Evolutionary conservation across 306 rosid genomes (phyloP).

Genomic region (Sechiopsis laciniata): DNA sequence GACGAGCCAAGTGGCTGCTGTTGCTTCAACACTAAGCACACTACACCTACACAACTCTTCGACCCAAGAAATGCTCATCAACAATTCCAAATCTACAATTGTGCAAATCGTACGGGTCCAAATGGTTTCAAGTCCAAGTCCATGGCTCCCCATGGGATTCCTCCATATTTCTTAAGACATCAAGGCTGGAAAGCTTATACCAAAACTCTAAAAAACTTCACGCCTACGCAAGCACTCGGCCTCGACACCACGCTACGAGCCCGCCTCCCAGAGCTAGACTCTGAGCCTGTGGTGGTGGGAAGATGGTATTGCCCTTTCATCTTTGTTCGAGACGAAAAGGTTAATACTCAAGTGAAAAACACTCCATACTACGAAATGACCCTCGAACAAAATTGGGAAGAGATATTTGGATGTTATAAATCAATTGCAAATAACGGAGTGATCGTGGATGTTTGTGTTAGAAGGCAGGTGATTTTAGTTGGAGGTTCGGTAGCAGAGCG

Average conservation of each 20-base stretch:
- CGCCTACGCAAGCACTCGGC: slow-evolving; percentile 49
- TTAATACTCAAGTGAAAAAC: slow-evolving; percentile 37
- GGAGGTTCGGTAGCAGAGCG: slow-evolving; percentile 31
- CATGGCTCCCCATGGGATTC: slow-evolving; percentile 37
- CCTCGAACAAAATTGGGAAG: slow-evolving; percentile 58
- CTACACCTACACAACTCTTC: slow-evolving; percentile 26
- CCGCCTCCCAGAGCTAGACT: slow-evolving; percentile 30
- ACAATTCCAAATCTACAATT: slow-evolving; percentile 39
- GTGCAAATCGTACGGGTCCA: slow-evolving; percentile 4
- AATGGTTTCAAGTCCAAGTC: slow-evolving; percentile 48
- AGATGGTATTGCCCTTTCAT: slow-evolving; percentile 64
- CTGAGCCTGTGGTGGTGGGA: slow-evolving; percentile 38
- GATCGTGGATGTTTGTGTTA: slow-evolving; percentile 42
- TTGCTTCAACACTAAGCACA: slow-evolving; percentile 2
- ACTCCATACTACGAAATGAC: slow-evolving; percentile 57
- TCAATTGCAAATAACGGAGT: not conserved
- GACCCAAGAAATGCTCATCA: slow-evolving; percentile 28
- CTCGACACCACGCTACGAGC: slow-evolving; percentile 36
- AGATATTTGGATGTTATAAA: slow-evolving; percentile 32
- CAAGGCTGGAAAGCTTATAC: slow-evolving; percentile 40
- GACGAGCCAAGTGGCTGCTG: slow-evolving; percentile 23
- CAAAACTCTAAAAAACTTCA: slow-evolving; percentile 25
- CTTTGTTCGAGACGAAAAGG: slow-evolving; percentile 50
- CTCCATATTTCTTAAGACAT: slow-evolving; percentile 43
- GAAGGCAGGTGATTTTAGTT: slow-evolving; percentile 33